Base-by-base conservation (phyloP, 2,329 filamentous ascomycete species). In the Cryphonectria naterciae region DNA sequence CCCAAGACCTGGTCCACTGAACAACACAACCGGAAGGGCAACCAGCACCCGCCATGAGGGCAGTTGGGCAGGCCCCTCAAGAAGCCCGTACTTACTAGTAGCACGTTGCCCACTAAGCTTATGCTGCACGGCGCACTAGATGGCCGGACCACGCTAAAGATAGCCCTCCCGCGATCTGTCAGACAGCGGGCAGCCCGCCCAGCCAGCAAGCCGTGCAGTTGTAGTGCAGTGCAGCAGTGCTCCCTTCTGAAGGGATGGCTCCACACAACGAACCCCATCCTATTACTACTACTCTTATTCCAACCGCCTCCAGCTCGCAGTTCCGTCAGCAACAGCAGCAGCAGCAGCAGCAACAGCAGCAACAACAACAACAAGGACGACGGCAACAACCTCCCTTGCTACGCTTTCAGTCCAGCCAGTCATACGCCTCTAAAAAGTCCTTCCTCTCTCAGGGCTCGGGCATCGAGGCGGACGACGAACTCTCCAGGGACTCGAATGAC, bases 381-480 rank as follows among this genome's bases (percentile, higher is more conserved):
- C 43, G 11, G 35, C 63, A 65, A 19, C 63, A 35, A n/a, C 58
- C 56, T 49, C 58, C 32, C 35, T 78, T 83, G 79, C 76, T 82
- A 75, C 80, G 84, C 75, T 83, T 85, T 73, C 83, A 83, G 77
- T 87, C 86, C 39, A 81, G 83, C 63, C 80, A 86, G 54, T 87
- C 85, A 58, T 79, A 83, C 77, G 79, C 81, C 35, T 87, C 88
- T 72, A 90, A 88, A 79, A 82, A 81, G 62, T 90, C 88, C 2
- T 83, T 86, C 73, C 83, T 81, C 74, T 91, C 89, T 49, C 86
- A 87, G 76, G 87, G 89, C 7, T 90, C 89, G 15, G 87, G 87
- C 35, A 90, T 91, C 74, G 88, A 91, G 79, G 90, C 90, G 74
- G 90, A 92, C 83, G 90, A 92, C 87, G 90, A 92, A 78, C 85